Conservation (phyloP, 2,329 filamentous ascomycete genomes). For the Aspergillus fumigatus region DNA sequence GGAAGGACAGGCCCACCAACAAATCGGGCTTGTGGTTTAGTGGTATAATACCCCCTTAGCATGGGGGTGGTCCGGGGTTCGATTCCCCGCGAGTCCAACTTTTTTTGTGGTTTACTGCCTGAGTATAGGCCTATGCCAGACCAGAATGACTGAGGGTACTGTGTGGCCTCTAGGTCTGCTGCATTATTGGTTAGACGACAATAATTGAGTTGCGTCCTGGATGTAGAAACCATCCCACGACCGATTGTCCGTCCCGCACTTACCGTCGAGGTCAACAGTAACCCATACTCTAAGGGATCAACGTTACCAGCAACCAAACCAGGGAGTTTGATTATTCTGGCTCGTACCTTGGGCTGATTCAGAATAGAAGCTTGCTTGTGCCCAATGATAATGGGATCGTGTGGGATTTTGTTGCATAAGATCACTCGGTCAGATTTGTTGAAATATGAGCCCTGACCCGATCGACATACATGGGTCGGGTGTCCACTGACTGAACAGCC, state of each 20-base stretch:
- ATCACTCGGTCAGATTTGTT: background rate
- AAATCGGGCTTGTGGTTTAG: conserved; percentile 37
- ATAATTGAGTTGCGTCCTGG: too few relatives aligned
- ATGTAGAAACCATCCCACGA: background rate
- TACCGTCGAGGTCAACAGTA: background rate
- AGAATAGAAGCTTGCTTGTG: background rate
- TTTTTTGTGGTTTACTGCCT: conserved; percentile 6
- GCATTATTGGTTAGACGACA: too few relatives aligned
- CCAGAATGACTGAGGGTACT: too few relatives aligned
- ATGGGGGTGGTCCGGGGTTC: conserved; percentile 46
- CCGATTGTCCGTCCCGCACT: background rate
- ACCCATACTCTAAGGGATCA: background rate
- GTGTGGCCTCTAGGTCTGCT: too few relatives aligned
- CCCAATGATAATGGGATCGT: background rate
- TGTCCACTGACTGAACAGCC: background rate
- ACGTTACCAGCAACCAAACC: background rate
- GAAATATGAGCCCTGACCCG: background rate
- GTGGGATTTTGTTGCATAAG: background rate
- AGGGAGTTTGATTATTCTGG: background rate
- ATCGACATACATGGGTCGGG: background rate
- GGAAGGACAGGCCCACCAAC: too few relatives aligned
- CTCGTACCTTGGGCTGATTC: background rate
- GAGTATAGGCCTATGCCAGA: too few relatives aligned
- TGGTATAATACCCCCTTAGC: conserved; percentile 46
- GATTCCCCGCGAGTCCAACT: conserved; percentile 45